Percentiles rank a stretch among this genome's conserved stretches.
Evolutionary conservation across 176 grass and related monocot species (phyloP).

Genomic region (Aegilops longissima): DNA sequence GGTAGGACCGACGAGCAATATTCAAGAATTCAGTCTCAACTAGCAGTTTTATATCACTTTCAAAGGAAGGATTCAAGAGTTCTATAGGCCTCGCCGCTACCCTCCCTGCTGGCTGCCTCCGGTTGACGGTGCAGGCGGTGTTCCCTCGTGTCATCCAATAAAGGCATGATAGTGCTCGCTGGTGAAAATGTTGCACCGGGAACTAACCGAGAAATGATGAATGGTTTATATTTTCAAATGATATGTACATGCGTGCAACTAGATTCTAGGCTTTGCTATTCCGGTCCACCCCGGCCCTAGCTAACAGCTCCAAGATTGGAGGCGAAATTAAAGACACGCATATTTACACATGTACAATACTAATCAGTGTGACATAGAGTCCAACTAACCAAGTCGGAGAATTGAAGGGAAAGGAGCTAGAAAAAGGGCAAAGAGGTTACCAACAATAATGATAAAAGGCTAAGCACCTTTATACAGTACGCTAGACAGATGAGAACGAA

Average conservation of each 20-base stretch:
- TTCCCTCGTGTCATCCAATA: no score
- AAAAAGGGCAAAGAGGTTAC: conserved; percentile 11
- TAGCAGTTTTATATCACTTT: no score
- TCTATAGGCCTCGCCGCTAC: no score
- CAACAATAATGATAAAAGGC: conserved; percentile 40
- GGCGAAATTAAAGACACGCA: neutral
- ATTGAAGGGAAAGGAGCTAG: neutral
- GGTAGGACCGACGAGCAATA: no score
- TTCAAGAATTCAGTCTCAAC: no score
- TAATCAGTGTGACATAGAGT: conserved; percentile 10
- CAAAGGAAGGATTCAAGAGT: no score
- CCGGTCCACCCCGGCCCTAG: no score
- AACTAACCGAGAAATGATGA: neutral
- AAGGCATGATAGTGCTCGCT: no score
- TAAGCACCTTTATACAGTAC: conserved; percentile 43
- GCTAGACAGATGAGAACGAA: neutral
- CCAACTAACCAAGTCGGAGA: neutral
- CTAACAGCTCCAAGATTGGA: neutral
- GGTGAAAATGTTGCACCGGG: neutral
- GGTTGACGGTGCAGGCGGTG: no score
- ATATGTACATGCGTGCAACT: neutral
- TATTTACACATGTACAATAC: neutral
- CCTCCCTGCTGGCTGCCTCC: no score
- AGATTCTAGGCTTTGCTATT: neutral
- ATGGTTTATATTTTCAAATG: neutral